These are phyloP conservation scores for Cryptococcus depauperatus DNA, from an alignment of 1,284 basidiomycete species.

Conservation along the genomic window DNA sequence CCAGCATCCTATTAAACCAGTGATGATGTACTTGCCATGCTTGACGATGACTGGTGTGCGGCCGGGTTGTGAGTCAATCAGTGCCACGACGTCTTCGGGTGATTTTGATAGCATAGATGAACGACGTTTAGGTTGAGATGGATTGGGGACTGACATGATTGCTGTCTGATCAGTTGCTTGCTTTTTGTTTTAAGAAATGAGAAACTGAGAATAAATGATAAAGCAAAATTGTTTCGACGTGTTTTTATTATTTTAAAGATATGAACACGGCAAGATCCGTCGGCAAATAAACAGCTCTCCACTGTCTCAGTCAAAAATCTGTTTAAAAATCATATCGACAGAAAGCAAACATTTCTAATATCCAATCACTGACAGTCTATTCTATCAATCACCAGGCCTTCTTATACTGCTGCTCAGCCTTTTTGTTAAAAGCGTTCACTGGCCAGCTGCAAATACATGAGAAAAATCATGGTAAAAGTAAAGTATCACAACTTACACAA, in stretches of 20 bases:
- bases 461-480: not conserved
- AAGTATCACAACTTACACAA: slow-evolving; percentile 19
- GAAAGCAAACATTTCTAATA: not conserved
- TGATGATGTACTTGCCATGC: slow-evolving; percentile 42
- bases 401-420: slow-evolving; percentile 51
- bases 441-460: slow-evolving; percentile 51
- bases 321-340: not conserved
- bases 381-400: slow-evolving; percentile 27
- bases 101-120: slow-evolving; percentile 22
- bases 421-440: slow-evolving; percentile 60
- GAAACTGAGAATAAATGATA: not conserved
- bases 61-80: slow-evolving; percentile 7
- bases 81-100: slow-evolving; percentile 10
- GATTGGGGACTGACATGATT: too few relatives aligned
- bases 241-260: too few relatives aligned
- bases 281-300: too few relatives aligned
- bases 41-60: slow-evolving; percentile 20
- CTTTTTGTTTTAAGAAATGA: too few relatives aligned
- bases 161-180: too few relatives aligned
- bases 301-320: not conserved
- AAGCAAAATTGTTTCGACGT: not conserved
- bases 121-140: slow-evolving; percentile 13
- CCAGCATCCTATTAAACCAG: slow-evolving; percentile 37
- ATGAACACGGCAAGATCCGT: too few relatives aligned
- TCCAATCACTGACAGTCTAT: not conserved